phyloP scores from a whole-genome alignment of 2,329 filamentous ascomycete species.

The Venturiaceae sp. region DNA sequence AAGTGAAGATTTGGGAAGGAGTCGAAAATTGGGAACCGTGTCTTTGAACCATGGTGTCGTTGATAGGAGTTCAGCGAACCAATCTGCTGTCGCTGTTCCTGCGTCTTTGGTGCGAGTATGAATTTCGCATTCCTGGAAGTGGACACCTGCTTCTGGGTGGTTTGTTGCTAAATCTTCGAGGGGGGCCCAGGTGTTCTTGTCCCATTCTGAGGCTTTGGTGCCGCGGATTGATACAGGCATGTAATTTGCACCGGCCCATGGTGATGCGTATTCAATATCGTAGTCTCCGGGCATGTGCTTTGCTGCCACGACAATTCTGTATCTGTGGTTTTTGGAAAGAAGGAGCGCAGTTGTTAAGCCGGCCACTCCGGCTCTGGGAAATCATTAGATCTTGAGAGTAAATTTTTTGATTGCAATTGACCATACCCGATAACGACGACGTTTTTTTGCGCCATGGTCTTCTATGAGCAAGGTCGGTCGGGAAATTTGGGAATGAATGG shows the following conservation, averaged over 20 bases:
- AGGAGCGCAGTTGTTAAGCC: conserved; percentile 57
- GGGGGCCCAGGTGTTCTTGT: conserved; percentile 35
- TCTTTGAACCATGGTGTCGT: conserved; percentile 65
- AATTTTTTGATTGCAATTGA: neutral
- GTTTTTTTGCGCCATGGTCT: conserved; percentile 5
- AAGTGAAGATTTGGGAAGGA: neutral
- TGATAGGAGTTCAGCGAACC: conserved; percentile 58
- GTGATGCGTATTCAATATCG: conserved; percentile 81
- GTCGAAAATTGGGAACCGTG: conserved; percentile 50
- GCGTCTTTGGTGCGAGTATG: conserved; percentile 56
- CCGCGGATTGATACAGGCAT: conserved; percentile 20
- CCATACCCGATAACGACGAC: conserved; percentile 5
- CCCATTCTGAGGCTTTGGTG: conserved; percentile 27
- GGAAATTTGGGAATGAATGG: too few relatives aligned
- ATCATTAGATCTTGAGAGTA: neutral
- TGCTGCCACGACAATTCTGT: conserved; percentile 61
- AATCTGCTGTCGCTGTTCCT: conserved; percentile 40
- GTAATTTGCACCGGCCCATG: conserved; percentile 57
- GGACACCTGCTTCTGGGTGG: conserved; percentile 68
- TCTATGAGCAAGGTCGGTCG: neutral
- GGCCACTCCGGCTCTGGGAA: conserved; percentile 50
- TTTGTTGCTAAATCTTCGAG: conserved; percentile 39
- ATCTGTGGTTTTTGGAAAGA: conserved; percentile 44
- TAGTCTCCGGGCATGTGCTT: conserved; percentile 94
- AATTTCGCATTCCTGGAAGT: conserved; percentile 56